A percentile compares a stretch with the other conserved stretches of the same genome.
These are phyloP conservation scores for Echinochloa phyllopogon DNA, from an alignment of 176 grass and related monocot species.

Conservation along the genomic window DNA sequence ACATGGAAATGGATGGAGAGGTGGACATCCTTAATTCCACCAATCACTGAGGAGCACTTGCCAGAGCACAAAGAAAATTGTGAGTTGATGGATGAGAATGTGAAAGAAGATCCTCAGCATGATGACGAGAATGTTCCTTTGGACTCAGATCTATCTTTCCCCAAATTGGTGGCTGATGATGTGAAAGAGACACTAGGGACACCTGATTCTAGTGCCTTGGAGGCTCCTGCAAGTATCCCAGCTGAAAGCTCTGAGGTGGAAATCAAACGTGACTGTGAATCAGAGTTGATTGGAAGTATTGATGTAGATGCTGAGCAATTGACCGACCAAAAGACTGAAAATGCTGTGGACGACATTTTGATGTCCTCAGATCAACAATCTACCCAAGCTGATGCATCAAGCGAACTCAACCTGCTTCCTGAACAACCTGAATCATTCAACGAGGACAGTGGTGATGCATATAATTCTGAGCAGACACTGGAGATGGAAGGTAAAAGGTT, in stretches of 20 bases:
- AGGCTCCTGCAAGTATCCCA: conserved; percentile 31
- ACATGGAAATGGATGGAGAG: conserved; percentile 96
- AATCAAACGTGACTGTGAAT: conserved; percentile 43
- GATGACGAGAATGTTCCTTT: conserved; percentile 42
- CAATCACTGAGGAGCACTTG: conserved; percentile 28
- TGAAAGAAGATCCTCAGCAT: conserved; percentile 21
- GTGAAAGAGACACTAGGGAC: conserved; percentile 25
- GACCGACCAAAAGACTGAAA: conserved; percentile 34
- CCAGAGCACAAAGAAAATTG: conserved; percentile 51
- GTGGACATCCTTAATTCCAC: conserved; percentile 66
- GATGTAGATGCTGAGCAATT: conserved; percentile 19
- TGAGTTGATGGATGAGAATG: conserved; percentile 41
- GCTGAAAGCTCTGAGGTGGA: conserved; percentile 39
- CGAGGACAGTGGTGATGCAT: conserved; percentile 24
- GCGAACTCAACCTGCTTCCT: conserved; percentile 39
- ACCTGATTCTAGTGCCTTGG: conserved; percentile 42
- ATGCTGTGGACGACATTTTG: conserved; percentile 36
- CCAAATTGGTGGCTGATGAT: conserved; percentile 45
- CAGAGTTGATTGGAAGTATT: conserved; percentile 50
- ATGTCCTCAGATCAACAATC: conserved; percentile 44
- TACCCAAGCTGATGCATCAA: conserved; percentile 37
- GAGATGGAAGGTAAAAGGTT: conserved; percentile 59
- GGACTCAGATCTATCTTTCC: conserved; percentile 46
- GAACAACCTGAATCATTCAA: conserved; percentile 49
- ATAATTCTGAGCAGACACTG: conserved; percentile 52